Base-by-base conservation (phyloP, 2,329 filamentous ascomycete genomes). In the Emmonsia crescens region DNA sequence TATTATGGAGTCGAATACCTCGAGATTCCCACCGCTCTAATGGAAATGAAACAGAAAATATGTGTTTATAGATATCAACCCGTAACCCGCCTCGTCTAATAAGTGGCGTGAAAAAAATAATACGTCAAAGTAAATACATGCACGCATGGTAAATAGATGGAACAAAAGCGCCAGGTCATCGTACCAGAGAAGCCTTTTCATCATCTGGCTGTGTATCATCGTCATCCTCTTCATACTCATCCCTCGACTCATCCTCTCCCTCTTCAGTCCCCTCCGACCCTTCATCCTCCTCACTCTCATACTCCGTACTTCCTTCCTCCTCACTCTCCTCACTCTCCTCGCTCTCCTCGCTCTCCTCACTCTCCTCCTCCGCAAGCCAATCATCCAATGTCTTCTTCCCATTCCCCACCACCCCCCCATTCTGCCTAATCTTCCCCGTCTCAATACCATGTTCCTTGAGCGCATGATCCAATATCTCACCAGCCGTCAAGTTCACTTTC, bases 351-450 rank as follows among this genome's bases (percentile, higher is more conserved):
- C 81, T 81, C 0, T 80, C 80, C n/a, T 80, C 82, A 33, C 79
- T 80, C 19, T 85, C 83, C 51, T 84, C 85, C 69, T 91, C 89
- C 4, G 87, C 91, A 61, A 97, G 79, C 92, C 94, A 97, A 72
- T 96, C 91, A 77, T 97, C 91, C 64, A 99, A 77, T 24, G 87
- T 90, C 82, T 96, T 96, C 48, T 85, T 84, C 59, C 85, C 85
- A 19, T 69, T 63, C 16, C 66, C 68, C 33, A 68, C 64, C 16
- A 75, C 65, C 9, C 24, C 61, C 33, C 65, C 66, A 49, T 66
- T 64, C 57, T 66, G 64, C 57, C 60, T 66, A 59, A 61, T 58
- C 62, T 61, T 63, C 24, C 68, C 62, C 8, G 68, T 63, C 40
- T 64, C 68, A 36, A 64, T 70, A 64, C 76, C 71, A 65, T 78